These are phyloP conservation scores for Acidomyces sp. DNA, from an alignment of 495 filamentous ascomycete species.

Conservation along the genomic window DNA sequence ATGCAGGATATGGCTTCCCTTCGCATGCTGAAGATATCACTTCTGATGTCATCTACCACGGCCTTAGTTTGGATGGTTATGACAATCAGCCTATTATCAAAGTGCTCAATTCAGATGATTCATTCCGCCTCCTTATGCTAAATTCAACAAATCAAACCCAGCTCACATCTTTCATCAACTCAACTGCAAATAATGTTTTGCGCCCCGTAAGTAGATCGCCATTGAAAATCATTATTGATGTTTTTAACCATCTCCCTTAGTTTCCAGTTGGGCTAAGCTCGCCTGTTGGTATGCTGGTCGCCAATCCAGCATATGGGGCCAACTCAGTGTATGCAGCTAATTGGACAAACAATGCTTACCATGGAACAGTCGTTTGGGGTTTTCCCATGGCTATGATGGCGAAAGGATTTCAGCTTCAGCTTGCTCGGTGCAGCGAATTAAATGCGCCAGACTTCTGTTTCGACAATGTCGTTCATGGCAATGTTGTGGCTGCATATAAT, in stretches of 20 bases:
- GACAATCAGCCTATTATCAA: slow-evolving; percentile 38
- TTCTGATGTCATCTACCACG: slow-evolving; percentile 39
- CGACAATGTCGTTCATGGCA: slow-evolving; percentile 33
- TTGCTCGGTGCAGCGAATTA: slow-evolving; percentile 27
- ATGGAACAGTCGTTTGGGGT: slow-evolving; percentile 52
- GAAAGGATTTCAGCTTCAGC: slow-evolving; percentile 34
- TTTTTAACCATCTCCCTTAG: too few species aligned
- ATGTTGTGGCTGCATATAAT: slow-evolving; percentile 45
- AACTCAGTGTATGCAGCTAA: slow-evolving; percentile 34
- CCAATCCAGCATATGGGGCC: slow-evolving; percentile 48
- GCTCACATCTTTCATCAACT: slow-evolving; percentile 41
- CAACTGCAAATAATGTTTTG: slow-evolving; percentile 42
- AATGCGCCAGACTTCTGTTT: slow-evolving; percentile 40
- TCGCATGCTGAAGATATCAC: slow-evolving; percentile 32
- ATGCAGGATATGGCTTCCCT: slow-evolving; percentile 33
- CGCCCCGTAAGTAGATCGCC: too few species aligned
- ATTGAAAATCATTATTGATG: too few species aligned
- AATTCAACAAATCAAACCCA: slow-evolving; percentile 47
- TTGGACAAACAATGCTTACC: slow-evolving; percentile 45
- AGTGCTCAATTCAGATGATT: slow-evolving; percentile 53
- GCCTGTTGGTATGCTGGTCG: slow-evolving; percentile 42
- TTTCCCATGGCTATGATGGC: slow-evolving; percentile 58
- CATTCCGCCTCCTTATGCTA: slow-evolving; percentile 49
- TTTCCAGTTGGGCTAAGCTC: slow-evolving; percentile 50
- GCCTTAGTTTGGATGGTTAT: slow-evolving; percentile 42